Percentiles rank a stretch among this genome's conserved stretches.
These are phyloP conservation scores for Mycena amicta DNA, from an alignment of 768 basidiomycete genomes.

Conservation along the genomic window DNA sequence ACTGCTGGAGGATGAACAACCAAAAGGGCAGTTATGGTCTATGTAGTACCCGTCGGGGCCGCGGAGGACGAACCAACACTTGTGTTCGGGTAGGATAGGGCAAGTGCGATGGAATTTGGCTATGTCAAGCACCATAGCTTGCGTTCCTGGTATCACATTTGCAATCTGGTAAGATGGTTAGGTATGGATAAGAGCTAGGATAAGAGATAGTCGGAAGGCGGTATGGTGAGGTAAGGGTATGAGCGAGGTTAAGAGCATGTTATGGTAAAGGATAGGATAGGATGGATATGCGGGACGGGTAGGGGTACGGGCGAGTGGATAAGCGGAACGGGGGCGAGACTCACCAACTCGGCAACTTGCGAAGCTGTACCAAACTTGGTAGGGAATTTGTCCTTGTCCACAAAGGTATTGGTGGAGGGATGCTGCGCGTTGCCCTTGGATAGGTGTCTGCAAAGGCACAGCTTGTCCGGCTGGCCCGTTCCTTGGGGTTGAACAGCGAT, in stretches of 20 bases:
- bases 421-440: constrained; percentile 22
- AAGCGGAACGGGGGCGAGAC: constrained; percentile 1
- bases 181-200: neutral
- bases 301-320: neutral
- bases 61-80: constrained; percentile 35
- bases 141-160: constrained; percentile 30
- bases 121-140: constrained; percentile 36
- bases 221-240: neutral
- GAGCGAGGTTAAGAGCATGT: neutral
- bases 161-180: constrained; percentile 27
- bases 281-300: neutral
- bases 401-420: constrained; percentile 27
- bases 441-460: constrained; percentile 30
- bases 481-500: constrained; percentile 27
- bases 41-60: constrained; percentile 30
- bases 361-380: constrained; percentile 30
- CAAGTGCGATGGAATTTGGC: constrained; percentile 38
- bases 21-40: constrained; percentile 35
- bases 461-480: constrained; percentile 24
- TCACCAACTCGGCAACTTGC: constrained; percentile 29
- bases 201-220: constrained; percentile 8
- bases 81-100: constrained; percentile 34
- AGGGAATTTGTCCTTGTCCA: constrained; percentile 28
- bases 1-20: constrained; percentile 31
- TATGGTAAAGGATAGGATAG: neutral